Conservation (phyloP, 129 eudicot species). For the Helianthus tuberosus region DNA sequence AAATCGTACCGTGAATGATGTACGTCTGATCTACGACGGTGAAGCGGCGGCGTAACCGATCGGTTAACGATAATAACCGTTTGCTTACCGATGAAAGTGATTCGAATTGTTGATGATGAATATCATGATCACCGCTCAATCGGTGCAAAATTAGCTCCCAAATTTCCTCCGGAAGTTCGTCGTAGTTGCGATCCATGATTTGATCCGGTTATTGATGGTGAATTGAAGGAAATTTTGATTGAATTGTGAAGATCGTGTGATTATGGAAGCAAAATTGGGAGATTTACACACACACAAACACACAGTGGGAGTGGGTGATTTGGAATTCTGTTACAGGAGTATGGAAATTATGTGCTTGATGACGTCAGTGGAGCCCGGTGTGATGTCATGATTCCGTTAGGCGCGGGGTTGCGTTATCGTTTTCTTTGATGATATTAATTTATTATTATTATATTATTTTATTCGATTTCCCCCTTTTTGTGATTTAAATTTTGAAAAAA, state of each 20-base stretch:
- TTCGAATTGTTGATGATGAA: constrained; percentile 49
- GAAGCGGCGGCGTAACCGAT: constrained; percentile 41
- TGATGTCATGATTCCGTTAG: constrained; percentile 13
- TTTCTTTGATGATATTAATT: not conserved
- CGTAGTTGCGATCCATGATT: constrained; percentile 23
- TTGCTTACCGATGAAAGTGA: constrained; percentile 47
- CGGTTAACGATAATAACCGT: constrained; percentile 46
- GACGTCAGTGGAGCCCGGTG: constrained; percentile 11
- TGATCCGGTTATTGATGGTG: constrained; percentile 5
- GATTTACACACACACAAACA: not conserved
- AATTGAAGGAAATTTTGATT: not conserved
- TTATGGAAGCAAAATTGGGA: not conserved
- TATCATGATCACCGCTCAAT: constrained; percentile 12
- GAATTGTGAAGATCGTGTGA: too few relatives aligned
- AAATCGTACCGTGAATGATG: constrained; percentile 40
- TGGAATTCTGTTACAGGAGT: not conserved
- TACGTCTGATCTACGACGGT: constrained; percentile 34
- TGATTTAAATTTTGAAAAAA: not conserved
- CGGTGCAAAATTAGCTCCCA: constrained; percentile 46
- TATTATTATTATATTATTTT: too few relatives aligned
- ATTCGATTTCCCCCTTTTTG: not conserved
- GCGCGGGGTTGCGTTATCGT: not conserved
- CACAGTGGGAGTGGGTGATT: constrained; percentile 2
- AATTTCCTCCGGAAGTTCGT: constrained; percentile 48
- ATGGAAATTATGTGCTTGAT: not conserved